Conservation (phyloP, 768 basidiomycete species). For the Lactarius akahatsu region DNA sequence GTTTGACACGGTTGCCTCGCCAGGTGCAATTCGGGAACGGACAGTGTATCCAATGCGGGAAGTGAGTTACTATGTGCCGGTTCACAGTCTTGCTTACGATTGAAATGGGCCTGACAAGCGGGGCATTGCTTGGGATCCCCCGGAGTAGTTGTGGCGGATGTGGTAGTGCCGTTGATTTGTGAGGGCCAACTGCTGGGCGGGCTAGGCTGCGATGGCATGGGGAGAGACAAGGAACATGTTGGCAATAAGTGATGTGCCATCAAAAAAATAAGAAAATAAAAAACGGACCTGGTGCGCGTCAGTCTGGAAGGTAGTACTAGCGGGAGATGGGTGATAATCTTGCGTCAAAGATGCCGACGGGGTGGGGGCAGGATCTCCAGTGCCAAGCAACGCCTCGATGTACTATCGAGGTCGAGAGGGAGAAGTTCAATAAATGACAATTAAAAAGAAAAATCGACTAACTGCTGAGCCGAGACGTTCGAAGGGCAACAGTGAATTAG, state of each 20-base stretch:
- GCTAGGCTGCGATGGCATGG: background rate
- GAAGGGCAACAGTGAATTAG: background rate
- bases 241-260: too few relatives aligned
- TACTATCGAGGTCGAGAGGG: background rate
- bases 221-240: background rate
- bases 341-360: background rate
- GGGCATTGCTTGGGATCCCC: background rate
- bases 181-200: background rate
- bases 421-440: background rate
- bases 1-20: background rate
- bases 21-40: background rate
- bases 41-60: conserved; percentile 7
- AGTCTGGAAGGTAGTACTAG: background rate
- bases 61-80: background rate
- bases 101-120: background rate
- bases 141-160: background rate
- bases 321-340: background rate
- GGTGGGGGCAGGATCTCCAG: background rate
- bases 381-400: background rate
- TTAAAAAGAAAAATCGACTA: background rate
- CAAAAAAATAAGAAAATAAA: background rate
- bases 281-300: background rate
- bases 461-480: background rate
- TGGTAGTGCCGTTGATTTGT: background rate
- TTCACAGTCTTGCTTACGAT: background rate